Evolutionary conservation across 2,329 filamentous ascomycete species (phyloP).

Genomic region (Aureobasidium pullulans): DNA sequence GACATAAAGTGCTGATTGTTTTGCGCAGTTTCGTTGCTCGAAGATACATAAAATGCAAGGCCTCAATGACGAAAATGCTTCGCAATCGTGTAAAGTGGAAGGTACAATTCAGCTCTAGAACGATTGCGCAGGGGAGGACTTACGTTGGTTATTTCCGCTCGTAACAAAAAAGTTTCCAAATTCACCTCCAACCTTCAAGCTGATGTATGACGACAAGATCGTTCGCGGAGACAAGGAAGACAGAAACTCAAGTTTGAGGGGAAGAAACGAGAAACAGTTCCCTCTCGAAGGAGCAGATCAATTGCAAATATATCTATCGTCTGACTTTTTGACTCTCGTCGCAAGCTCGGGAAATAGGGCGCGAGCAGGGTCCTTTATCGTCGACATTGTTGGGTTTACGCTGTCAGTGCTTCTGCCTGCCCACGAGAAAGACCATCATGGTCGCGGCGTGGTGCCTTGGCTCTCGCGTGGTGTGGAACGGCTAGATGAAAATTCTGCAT

Average conservation of each 20-base stretch:
- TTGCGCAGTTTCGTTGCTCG: not conserved
- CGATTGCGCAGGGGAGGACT: not conserved
- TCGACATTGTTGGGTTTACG: not conserved
- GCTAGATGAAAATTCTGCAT: slow-evolving; percentile 9
- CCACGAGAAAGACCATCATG: not conserved
- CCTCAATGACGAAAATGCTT: not conserved
- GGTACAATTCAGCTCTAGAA: not conserved
- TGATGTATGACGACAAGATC: slow-evolving; percentile 4
- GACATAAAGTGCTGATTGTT: not conserved
- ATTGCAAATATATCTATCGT: not conserved
- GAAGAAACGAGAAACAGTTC: not conserved
- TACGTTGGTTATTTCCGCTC: not conserved
- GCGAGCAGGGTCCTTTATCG: not conserved
- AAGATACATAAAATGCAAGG: not conserved
- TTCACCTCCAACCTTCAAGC: not conserved
- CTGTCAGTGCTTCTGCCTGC: slow-evolving; percentile 9
- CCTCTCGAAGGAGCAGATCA: not conserved
- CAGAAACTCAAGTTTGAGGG: not conserved
- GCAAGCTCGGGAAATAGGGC: not conserved
- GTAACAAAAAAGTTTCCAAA: not conserved
- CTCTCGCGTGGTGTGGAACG: not conserved
- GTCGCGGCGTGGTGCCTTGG: not conserved
- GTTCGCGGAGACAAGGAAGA: not conserved
- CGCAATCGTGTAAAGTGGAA: not conserved
- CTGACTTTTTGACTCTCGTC: not conserved